These are phyloP conservation scores for Plantago elongata DNA, from an alignment of 257 asterid genomes.

Conservation along the genomic window DNA sequence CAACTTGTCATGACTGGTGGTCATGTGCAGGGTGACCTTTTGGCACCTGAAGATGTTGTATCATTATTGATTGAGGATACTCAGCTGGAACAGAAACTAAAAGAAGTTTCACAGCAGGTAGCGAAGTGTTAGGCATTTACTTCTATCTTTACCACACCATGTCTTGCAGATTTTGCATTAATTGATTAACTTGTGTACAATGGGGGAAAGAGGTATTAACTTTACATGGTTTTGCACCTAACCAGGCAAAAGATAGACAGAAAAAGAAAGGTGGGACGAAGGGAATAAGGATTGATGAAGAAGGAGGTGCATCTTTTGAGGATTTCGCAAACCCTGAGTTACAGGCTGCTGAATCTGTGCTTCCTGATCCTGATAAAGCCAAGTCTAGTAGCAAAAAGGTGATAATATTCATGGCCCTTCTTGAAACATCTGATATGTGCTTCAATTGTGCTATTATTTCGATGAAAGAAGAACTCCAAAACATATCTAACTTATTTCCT, in stretches of 20 bases:
- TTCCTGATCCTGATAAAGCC: conserved; percentile 50
- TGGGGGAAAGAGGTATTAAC: not conserved
- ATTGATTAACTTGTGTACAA: too few species aligned
- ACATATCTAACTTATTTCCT: too few species aligned
- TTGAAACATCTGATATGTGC: not conserved
- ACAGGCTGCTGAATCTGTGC: conserved; percentile 47
- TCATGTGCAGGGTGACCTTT: conserved; percentile 94
- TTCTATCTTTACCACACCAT: not conserved
- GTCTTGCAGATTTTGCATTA: not conserved
- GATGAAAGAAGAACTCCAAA: too few species aligned
- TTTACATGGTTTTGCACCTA: conserved; percentile 10
- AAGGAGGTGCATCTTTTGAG: conserved; percentile 86
- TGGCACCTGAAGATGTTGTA: conserved; percentile 96
- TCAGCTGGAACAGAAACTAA: conserved; percentile 84
- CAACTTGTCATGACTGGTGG: conserved; percentile 99
- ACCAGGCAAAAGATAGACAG: conserved; percentile 90
- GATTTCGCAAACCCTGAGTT: conserved; percentile 48
- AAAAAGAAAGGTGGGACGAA: conserved; percentile 73
- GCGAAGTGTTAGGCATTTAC: not conserved
- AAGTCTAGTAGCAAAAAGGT: conserved; percentile 79
- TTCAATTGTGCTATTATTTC: not conserved
- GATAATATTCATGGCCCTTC: conserved; percentile 15
- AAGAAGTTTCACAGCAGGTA: conserved; percentile 94
- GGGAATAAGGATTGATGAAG: conserved; percentile 82
- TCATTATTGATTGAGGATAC: conserved; percentile 88